These are phyloP conservation scores for Aspergillus candidus DNA, from an alignment of 2,329 filamentous ascomycete genomes.

Conservation along the genomic window DNA sequence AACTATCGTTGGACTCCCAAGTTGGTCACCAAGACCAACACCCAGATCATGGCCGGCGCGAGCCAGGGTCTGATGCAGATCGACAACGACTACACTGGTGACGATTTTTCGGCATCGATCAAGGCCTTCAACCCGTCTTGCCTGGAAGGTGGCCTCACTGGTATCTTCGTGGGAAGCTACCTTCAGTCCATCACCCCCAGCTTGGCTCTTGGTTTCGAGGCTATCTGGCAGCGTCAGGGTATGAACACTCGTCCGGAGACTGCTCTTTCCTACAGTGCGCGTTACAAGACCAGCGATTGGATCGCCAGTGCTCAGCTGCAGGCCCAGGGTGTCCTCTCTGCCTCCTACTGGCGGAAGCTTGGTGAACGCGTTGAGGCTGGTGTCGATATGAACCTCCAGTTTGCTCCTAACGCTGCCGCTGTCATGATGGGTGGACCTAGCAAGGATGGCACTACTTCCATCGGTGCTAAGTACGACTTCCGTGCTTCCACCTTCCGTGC, in stretches of 20 bases:
- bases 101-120: conserved; percentile 86
- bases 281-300: conserved; percentile 91
- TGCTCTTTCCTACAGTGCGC: conserved; percentile 79
- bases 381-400: conserved; percentile 86
- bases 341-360: conserved; percentile 88
- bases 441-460: conserved; percentile 83
- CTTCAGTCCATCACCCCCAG: conserved; percentile 85
- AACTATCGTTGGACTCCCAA: conserved; percentile 84
- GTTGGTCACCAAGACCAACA: conserved; percentile 78
- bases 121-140: conserved; percentile 95
- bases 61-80: conserved; percentile 84
- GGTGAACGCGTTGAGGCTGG: conserved; percentile 95
- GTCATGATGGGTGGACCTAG: conserved; percentile 69
- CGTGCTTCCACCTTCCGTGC: conserved; percentile 90
- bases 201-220: conserved; percentile 82
- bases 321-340: conserved; percentile 78
- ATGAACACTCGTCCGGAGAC: conserved; percentile 85
- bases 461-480: conserved; percentile 98
- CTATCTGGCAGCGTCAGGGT: conserved; percentile 84
- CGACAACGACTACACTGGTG: conserved; percentile 90
- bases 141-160: conserved; percentile 85
- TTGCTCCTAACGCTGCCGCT: conserved; percentile 58
- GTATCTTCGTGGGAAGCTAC: conserved; percentile 93
- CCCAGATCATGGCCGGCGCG: conserved; percentile 72
- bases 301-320: conserved; percentile 85